Conservation (phyloP, 2,329 filamentous ascomycete genomes). For the Penicillium sp. region DNA sequence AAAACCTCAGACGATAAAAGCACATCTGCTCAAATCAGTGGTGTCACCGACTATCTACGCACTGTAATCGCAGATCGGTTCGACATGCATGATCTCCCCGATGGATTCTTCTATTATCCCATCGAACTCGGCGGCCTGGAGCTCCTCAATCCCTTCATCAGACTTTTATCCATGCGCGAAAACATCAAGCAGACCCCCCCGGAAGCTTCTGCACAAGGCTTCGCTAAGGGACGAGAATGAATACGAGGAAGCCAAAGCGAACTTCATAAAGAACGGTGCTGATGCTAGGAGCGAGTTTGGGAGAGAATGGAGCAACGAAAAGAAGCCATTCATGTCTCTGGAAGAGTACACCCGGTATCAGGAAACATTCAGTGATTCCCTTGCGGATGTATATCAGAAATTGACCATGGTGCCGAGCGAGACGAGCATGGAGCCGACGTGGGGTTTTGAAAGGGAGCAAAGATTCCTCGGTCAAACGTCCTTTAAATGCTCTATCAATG, state of each 20-base stretch:
- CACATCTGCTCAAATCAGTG: slow-evolving; percentile 25
- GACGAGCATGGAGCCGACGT: slow-evolving; percentile 28
- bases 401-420: slow-evolving; percentile 36
- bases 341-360: slow-evolving; percentile 40
- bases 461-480: slow-evolving; percentile 5
- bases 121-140: slow-evolving; percentile 52
- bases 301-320: slow-evolving; percentile 8
- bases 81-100: slow-evolving; percentile 46
- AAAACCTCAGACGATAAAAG: slow-evolving; percentile 13
- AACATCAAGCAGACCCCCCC: slow-evolving; percentile 40
- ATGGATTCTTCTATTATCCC: slow-evolving; percentile 55
- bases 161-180: slow-evolving; percentile 48
- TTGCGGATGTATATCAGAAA: slow-evolving; percentile 33
- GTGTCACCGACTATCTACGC: slow-evolving; percentile 58
- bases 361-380: slow-evolving; percentile 32
- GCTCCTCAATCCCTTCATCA: slow-evolving; percentile 51
- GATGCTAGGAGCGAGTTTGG: background rate
- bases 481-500: slow-evolving; percentile 16
- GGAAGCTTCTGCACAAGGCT: slow-evolving; percentile 32
- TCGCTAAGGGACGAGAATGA: slow-evolving; percentile 52
- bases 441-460: slow-evolving; percentile 27
- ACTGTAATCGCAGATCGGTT: slow-evolving; percentile 54
- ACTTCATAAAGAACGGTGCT: slow-evolving; percentile 30
- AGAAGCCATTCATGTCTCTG: slow-evolving; percentile 36
- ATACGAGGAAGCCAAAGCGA: slow-evolving; percentile 46